Evolutionary conservation across 305 asterid genomes (phyloP), one percentile per base, ranked within the genome.

Genomic region (Fraxinus albicans): DNA sequence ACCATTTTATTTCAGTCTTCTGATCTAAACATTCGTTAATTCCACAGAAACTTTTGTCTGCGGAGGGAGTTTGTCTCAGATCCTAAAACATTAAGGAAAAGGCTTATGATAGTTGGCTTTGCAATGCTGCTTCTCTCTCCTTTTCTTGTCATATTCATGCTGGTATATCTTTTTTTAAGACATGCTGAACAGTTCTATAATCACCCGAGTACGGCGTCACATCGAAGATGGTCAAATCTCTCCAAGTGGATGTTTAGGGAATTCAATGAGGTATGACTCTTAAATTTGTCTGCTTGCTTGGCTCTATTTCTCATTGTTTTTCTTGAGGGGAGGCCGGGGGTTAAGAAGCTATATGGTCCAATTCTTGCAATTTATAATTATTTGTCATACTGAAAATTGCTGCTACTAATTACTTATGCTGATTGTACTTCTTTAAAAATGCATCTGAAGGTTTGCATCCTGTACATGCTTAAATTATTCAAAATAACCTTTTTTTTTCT

Each of bases 141-240:
- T 19, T 95, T 95, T 84, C 97, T 97, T 4, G 96, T 94, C 78
- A 95, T 97, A 85, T 97, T 95, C 90, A 97, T 97, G 98, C 89
- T 97, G 85, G 98, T 94, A 15, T 97, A 91, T 91, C 98, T 95
- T 86, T 97, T 97, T 90, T 88, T 95, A 89, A 93, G 98, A 85
- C 98, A 97, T 78, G 99, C 98, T 53, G 99, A 95, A 80, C 98
- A 97, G 85, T 97, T 97, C 84, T 97, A 97, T 82, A 94, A 97
- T 83, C 99, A 95, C 86, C 98, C 99, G 38, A 97, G 96, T 83
- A 93, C 93, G 0, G 99, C 98, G 69, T 95, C 98, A 74, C 94
- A 98, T 12, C 93, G 98, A 36, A 89, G 98, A 88, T 97, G 99
- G 99, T 97, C 98, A 88, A 97, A 95, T 88, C 98, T 97, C 74